These are phyloP conservation scores for Penicillium freii DNA, from an alignment of 2,329 filamentous ascomycete genomes.

Conservation along the genomic window DNA sequence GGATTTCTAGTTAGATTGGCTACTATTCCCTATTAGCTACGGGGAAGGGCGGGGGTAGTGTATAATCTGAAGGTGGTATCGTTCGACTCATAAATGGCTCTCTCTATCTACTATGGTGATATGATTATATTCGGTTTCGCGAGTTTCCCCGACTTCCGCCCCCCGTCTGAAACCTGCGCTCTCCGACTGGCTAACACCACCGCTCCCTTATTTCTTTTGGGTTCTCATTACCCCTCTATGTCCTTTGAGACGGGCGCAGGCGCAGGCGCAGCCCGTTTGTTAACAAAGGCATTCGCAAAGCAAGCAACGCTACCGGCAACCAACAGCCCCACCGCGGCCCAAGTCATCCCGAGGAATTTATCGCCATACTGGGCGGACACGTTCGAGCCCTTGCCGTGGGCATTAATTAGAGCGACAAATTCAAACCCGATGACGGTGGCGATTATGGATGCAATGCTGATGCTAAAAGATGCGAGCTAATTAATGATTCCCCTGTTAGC, in stretches of 20 bases:
- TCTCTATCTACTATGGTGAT: background rate
- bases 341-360: conserved; percentile 60
- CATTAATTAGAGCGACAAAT: conserved; percentile 53
- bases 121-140: background rate
- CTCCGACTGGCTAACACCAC: conserved; percentile 2
- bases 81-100: background rate
- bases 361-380: conserved; percentile 51
- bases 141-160: conserved; percentile 3
- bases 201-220: conserved; percentile 1
- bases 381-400: conserved; percentile 51
- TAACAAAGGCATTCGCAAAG: conserved; percentile 28
- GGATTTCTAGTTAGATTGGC: background rate
- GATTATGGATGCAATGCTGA: conserved; percentile 73
- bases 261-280: conserved; percentile 1
- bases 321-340: conserved; percentile 51
- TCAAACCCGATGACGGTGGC: conserved; percentile 62
- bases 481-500: conserved; percentile 1
- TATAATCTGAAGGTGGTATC: background rate
- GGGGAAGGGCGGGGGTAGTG: too few relatives aligned
- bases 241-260: conserved; percentile 16
- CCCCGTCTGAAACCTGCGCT: background rate
- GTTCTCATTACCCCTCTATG: conserved; percentile 18
- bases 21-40: background rate
- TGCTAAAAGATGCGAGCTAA: conserved; percentile 54
- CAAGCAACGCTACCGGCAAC: conserved; percentile 32